Conservation (phyloP, 78 protist species). For the Speleostelium caveatum region DNA sequence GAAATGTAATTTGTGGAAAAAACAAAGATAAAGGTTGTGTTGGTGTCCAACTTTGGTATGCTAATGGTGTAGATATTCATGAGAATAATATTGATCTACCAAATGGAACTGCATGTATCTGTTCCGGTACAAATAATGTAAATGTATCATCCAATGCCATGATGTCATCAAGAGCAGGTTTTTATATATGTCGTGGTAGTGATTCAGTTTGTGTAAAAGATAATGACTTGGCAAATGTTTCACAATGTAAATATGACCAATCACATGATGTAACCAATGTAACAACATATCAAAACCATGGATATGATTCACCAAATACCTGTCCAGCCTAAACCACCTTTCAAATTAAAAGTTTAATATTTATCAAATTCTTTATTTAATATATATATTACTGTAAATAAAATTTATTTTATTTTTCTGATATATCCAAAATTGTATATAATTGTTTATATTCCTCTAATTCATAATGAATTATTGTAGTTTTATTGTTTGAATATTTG, state of each 20-base stretch:
- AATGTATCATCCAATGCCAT: conserved; percentile 22
- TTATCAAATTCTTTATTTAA: too few relatives aligned
- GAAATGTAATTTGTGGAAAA: conserved; percentile 29
- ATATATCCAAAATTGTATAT: too few relatives aligned
- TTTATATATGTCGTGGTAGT: conserved; percentile 11
- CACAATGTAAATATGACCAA: conserved; percentile 42
- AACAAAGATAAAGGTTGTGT: neutral
- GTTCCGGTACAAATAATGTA: conserved; percentile 30
- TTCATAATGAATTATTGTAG: too few relatives aligned
- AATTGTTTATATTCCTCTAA: too few relatives aligned
- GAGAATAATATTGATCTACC: conserved; percentile 36
- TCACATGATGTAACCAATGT: conserved; percentile 27
- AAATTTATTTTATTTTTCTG: too few relatives aligned
- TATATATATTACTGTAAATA: too few relatives aligned
- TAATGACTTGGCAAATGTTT: conserved; percentile 30
- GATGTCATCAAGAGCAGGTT: conserved; percentile 62
- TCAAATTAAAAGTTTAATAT: too few relatives aligned
- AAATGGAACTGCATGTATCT: conserved; percentile 58
- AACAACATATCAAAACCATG: conserved; percentile 11
- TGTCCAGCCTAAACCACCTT: too few relatives aligned
- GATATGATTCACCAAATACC: too few relatives aligned
- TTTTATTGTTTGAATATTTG: too few relatives aligned
- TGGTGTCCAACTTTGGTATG: conserved; percentile 52
- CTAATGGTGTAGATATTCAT: neutral
- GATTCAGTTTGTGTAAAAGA: neutral